phyloP scores from a whole-genome alignment of 108 stramenopile species.

The Fistulifera pelliculosa region DNA sequence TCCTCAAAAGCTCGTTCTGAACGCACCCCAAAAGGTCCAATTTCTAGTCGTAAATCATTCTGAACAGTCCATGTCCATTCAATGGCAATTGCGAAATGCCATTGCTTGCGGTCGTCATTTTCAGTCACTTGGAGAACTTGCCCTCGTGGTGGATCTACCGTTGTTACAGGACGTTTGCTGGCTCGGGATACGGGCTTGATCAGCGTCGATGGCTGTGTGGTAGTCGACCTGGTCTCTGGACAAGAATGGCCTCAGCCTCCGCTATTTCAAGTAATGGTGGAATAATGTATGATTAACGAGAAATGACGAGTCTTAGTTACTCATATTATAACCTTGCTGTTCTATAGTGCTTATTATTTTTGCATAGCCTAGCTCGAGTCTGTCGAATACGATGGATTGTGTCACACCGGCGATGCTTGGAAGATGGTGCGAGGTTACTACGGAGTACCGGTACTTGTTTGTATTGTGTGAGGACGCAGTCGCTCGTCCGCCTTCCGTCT shows the following conservation, averaged over 20 bases:
- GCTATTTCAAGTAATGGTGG: slow-evolving; percentile 61
- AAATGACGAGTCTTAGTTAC: too few relatives aligned
- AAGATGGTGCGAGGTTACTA: too few relatives aligned
- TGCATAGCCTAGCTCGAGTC: too few relatives aligned
- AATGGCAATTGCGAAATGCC: slow-evolving; percentile 69
- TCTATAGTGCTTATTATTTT: too few relatives aligned
- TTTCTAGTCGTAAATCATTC: slow-evolving; percentile 78
- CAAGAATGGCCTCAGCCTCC: slow-evolving; percentile 62
- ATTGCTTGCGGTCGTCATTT: slow-evolving; percentile 60
- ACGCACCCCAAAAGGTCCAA: slow-evolving; percentile 33
- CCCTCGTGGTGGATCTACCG: slow-evolving; percentile 56
- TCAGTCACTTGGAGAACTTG: slow-evolving; percentile 45
- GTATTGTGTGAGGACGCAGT: too few relatives aligned
- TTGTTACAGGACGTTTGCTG: slow-evolving; percentile 38
- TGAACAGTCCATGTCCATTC: slow-evolving; percentile 42
- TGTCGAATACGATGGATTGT: too few relatives aligned
- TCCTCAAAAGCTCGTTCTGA: slow-evolving; percentile 38
- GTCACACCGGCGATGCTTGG: too few relatives aligned
- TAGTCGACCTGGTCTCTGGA: slow-evolving; percentile 61
- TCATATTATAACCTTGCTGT: too few relatives aligned
- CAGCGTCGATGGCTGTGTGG: slow-evolving; percentile 50
- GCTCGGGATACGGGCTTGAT: slow-evolving; percentile 56
- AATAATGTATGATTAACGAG: background rate
- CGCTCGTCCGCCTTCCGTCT: too few relatives aligned
- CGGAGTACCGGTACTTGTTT: too few relatives aligned